A percentile compares a stretch with the other conserved stretches of the same genome.
Conservation (phyloP, 805 yeast genomes). For the Kluyveromyces siamensis region DNA sequence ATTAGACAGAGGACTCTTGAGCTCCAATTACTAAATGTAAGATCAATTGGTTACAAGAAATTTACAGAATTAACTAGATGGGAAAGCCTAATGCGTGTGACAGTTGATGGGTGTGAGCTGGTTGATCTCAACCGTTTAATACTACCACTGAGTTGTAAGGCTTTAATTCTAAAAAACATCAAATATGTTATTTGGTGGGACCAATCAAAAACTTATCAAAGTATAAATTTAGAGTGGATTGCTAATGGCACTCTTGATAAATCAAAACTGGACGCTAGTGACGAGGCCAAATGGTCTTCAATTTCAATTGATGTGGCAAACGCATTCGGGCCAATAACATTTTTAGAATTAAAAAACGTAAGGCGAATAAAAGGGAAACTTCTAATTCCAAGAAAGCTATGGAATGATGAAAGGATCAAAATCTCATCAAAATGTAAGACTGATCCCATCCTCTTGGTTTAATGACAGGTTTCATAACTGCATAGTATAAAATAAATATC, state of each 20-base stretch:
- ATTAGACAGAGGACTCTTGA: slow-evolving; percentile 14
- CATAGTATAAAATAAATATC: neutral
- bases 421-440: neutral
- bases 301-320: neutral
- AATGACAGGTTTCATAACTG: neutral
- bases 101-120: slow-evolving; percentile 8
- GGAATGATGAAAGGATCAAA: neutral
- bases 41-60: slow-evolving; percentile 8
- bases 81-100: slow-evolving; percentile 19
- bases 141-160: slow-evolving; percentile 17
- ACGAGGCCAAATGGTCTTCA: neutral
- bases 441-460: neutral
- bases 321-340: neutral
- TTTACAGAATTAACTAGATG: slow-evolving; percentile 22
- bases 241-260: neutral
- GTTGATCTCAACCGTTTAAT: slow-evolving; percentile 19
- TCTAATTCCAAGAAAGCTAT: neutral
- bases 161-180: slow-evolving; percentile 10
- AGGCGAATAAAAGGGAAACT: neutral
- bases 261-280: slow-evolving; percentile 33
- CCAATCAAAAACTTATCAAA: slow-evolving; percentile 66
- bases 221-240: slow-evolving; percentile 37
- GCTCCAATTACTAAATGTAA: slow-evolving; percentile 12
- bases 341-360: neutral
- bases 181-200: slow-evolving; percentile 21